phyloP scores from a whole-genome alignment of 1,284 basidiomycete genomes.

The Ganoderma lingzhi region DNA sequence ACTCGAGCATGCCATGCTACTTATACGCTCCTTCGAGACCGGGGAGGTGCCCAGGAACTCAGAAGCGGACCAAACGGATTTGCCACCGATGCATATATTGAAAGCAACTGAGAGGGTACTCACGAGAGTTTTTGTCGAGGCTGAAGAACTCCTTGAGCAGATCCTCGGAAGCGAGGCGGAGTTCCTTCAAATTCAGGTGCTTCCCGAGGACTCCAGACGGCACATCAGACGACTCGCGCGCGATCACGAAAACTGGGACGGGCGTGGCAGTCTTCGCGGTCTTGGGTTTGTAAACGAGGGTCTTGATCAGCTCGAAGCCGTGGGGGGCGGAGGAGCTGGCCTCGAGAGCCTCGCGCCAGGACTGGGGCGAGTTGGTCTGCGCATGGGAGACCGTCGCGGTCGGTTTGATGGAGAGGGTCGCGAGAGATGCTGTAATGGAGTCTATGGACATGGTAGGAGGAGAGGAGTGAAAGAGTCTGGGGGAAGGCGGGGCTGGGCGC shows the following conservation, averaged over 20 bases:
- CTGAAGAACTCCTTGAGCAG: constrained; percentile 87
- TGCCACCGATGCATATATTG: background rate
- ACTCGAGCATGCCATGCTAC: background rate
- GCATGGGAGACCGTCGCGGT: constrained; percentile 59
- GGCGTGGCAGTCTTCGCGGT: constrained; percentile 89
- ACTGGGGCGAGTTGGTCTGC: constrained; percentile 65
- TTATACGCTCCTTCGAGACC: background rate
- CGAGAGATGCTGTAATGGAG: constrained; percentile 48
- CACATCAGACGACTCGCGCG: constrained; percentile 85
- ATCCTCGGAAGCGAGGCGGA: constrained; percentile 90
- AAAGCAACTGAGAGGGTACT: constrained; percentile 42
- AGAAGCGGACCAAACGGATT: background rate
- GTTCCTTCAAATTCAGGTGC: constrained; percentile 89
- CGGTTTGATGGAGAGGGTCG: constrained; percentile 62
- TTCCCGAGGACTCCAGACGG: constrained; percentile 80
- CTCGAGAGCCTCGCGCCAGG: constrained; percentile 73
- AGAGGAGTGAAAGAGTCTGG: constrained; percentile 16
- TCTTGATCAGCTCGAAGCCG: constrained; percentile 79
- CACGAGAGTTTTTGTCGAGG: constrained; percentile 88
- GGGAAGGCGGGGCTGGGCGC: constrained; percentile 7
- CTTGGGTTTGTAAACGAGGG: constrained; percentile 90
- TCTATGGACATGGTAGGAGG: constrained; percentile 44
- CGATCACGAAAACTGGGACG: constrained; percentile 88
- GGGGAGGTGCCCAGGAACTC: background rate
- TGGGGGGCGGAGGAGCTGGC: constrained; percentile 57